Base-by-base conservation (phyloP, 306 rosid genomes). In the Corylus americana region DNA sequence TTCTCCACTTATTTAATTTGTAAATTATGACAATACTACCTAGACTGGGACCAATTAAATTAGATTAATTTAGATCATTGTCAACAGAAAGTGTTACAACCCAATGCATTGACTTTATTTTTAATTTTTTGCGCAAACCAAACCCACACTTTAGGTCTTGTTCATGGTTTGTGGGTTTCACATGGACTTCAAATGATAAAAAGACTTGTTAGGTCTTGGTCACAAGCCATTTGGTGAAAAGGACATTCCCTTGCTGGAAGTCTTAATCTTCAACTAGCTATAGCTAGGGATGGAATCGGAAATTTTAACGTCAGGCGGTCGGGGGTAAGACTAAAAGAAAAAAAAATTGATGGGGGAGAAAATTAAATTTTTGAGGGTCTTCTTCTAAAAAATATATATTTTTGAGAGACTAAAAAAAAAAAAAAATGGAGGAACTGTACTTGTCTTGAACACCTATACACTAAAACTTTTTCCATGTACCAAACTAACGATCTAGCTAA, bases 141-240 rank as follows among this genome's bases (percentile, higher is more conserved):
- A 37, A 12, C 27, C 71, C 20, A 18, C 10, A 39, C 71, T 39
- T 66, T 39, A 61, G 37, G 64, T 25, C 68, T 25, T 61, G 42
- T 11, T 27, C 29, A 25, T 27, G 18, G 3, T 61, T 61, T 61
- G 37, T 11, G 42, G 68, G 18, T 61, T 12, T 61, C 42, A 12
- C 37, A 29, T 25, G 17, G 17, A 27, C 42, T 61, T 58, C 44
- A 39, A 39, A 5, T 39, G 44, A 39, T 4, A 39, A 39, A 39
- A 4, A 39, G 75, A 77, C 45, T 70, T 61, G 48, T 48, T 47
- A 25, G 49, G 7, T 45, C 27, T 70, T 55, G 59, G 37, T 58
- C 70, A 27, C 71, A 2, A 35, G 77, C 69, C 80, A 66, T 72
- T 71, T 22, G 71, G 67, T 47, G 57, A 35, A 79, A 62, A 68